Conservation (phyloP, 192 early-diverging fungal genomes). For the Chytriomyces confervae region DNA sequence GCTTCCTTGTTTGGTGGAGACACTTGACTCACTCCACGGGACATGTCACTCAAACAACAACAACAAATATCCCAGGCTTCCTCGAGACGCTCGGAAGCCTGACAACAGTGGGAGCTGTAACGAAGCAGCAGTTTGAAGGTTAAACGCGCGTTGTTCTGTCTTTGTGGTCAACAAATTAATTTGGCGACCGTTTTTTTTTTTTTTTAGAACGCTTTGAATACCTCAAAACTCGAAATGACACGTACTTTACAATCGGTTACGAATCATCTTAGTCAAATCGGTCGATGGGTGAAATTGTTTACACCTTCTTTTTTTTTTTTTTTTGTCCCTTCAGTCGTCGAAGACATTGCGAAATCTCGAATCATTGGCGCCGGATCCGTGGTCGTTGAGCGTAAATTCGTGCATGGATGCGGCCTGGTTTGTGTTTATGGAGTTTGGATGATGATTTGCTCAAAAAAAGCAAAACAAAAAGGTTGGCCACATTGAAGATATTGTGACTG, state of each 20-base stretch:
- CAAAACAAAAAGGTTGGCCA: slow-evolving; percentile 70
- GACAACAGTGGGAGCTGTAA: slow-evolving; percentile 77
- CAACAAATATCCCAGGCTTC: slow-evolving; percentile 48
- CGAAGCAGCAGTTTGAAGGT: slow-evolving; percentile 74
- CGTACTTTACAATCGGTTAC: slow-evolving; percentile 57
- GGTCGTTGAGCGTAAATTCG: slow-evolving; percentile 89
- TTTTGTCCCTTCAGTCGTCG: slow-evolving; percentile 70
- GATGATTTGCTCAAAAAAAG: slow-evolving; percentile 11
- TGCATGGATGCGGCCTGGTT: slow-evolving; percentile 80
- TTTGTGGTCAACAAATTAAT: not conserved
- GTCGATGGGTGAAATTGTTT: not conserved
- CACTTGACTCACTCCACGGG: too few species aligned
- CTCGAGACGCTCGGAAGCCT: slow-evolving; percentile 68
- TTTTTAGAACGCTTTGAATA: slow-evolving; percentile 73
- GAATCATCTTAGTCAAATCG: too few species aligned
- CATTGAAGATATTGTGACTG: slow-evolving; percentile 76
- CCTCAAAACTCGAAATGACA: slow-evolving; percentile 73
- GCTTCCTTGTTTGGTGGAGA: slow-evolving; percentile 2
- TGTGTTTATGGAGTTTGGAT: slow-evolving; percentile 18
- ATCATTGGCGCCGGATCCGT: slow-evolving; percentile 88
- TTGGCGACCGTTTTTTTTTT: not conserved
- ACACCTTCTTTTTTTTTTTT: not conserved
- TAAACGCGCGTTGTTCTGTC: slow-evolving; percentile 4
- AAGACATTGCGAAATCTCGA: slow-evolving; percentile 64
- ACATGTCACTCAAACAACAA: not conserved